These are phyloP conservation scores for Berberis thunbergii DNA, from an alignment of 164 flowering plant species.

Conservation along the genomic window DNA sequence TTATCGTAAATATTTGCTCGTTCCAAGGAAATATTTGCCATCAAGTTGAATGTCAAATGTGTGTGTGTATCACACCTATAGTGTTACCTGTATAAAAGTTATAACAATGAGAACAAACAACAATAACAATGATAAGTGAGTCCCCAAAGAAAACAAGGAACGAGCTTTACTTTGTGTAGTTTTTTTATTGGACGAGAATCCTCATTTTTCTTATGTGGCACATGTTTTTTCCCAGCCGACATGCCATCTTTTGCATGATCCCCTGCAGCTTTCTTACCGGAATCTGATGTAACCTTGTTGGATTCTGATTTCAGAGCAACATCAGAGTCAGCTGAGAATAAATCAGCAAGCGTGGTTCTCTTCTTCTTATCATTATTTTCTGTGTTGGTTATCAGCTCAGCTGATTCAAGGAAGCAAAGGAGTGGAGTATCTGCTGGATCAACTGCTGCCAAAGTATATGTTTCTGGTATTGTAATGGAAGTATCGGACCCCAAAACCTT, in stretches of 20 bases:
- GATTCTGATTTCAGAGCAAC: constrained; percentile 1
- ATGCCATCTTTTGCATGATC: constrained; percentile 15
- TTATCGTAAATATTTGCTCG: too few species aligned
- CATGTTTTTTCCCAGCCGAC: constrained; percentile 38
- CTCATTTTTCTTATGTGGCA: constrained; percentile 24
- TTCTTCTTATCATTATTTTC: constrained; percentile 8
- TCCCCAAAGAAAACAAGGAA: background rate
- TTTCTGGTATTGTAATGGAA: background rate
- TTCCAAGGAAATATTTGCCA: too few species aligned
- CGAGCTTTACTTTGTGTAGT: constrained; percentile 35
- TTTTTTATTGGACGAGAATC: constrained; percentile 40
- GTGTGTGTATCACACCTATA: too few species aligned
- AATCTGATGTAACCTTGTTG: background rate
- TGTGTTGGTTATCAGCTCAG: background rate
- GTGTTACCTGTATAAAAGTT: too few species aligned
- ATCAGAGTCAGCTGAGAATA: constrained; percentile 43
- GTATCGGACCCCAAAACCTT: constrained; percentile 1
- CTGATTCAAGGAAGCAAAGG: too few species aligned
- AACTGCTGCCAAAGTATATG: too few species aligned
- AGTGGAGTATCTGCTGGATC: too few species aligned
- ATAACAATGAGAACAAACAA: background rate
- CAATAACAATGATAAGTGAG: background rate
- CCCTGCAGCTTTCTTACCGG: constrained; percentile 11
- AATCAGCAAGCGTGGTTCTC: constrained; percentile 61
- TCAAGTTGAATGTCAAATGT: too few species aligned